phyloP scores from a whole-genome alignment of 345 rosid genomes.

The Passiflora organensis region DNA sequence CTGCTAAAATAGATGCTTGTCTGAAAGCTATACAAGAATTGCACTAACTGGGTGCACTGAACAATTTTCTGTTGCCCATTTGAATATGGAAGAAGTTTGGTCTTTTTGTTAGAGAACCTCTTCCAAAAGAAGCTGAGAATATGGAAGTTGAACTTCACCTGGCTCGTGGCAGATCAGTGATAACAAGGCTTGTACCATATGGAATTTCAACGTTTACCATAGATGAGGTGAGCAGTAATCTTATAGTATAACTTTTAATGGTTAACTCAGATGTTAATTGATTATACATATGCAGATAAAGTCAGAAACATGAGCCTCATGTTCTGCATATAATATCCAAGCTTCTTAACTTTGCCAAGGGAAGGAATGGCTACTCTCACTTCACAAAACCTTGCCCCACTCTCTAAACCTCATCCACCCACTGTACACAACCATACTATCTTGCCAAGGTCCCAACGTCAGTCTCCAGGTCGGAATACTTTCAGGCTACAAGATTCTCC shows the following conservation, averaged over 20 bases:
- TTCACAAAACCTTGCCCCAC: no score
- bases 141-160: conserved; percentile 83
- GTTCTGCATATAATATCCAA: no score
- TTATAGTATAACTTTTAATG: conserved; percentile 6
- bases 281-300: conserved; percentile 48
- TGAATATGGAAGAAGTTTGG: conserved; percentile 56
- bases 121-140: conserved; percentile 72
- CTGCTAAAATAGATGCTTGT: conserved; percentile 81
- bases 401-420: no score
- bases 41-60: conserved; percentile 75
- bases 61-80: conserved; percentile 55
- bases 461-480: no score
- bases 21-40: conserved; percentile 71
- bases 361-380: no score
- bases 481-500: no score
- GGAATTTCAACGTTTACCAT: conserved; percentile 36
- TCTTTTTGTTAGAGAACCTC: conserved; percentile 69
- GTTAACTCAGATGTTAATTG: conserved; percentile 11
- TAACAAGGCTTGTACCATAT: conserved; percentile 51
- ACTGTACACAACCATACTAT: no score
- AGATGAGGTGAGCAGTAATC: conserved; percentile 50
- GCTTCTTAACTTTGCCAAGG: no score
- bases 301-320: no score
- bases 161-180: conserved; percentile 69
- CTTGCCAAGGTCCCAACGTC: no score